These are phyloP conservation scores for Penicillium janthinellum DNA, from an alignment of 2,329 filamentous ascomycete species.

Conservation along the genomic window DNA sequence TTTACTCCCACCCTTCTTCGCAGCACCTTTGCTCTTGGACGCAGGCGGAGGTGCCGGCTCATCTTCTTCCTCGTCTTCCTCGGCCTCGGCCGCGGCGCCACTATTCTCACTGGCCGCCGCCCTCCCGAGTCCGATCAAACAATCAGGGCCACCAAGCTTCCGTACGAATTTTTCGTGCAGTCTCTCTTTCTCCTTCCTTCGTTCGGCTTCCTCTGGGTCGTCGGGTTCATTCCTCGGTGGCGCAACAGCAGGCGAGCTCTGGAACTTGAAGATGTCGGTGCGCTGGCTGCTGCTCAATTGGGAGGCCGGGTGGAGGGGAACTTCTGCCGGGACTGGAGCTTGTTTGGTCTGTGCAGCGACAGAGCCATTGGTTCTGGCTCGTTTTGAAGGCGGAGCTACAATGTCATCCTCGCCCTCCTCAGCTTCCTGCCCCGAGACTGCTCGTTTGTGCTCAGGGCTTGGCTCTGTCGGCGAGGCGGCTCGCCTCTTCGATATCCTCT, in stretches of 20 bases:
- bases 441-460: slow-evolving; percentile 5
- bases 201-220: slow-evolving; percentile 53
- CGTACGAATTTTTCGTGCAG: slow-evolving; percentile 85
- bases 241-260: slow-evolving; percentile 49
- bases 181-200: slow-evolving; percentile 64
- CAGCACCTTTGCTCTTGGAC: slow-evolving; percentile 50
- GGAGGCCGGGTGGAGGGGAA: slow-evolving; percentile 24
- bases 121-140: slow-evolving; percentile 67
- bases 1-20: slow-evolving; percentile 77
- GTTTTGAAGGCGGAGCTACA: slow-evolving; percentile 46
- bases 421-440: slow-evolving; percentile 11
- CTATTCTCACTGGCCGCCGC: slow-evolving; percentile 57
- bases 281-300: slow-evolving; percentile 46
- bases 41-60: slow-evolving; percentile 46
- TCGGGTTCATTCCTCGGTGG: slow-evolving; percentile 39
- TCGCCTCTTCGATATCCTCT: slow-evolving; percentile 14
- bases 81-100: slow-evolving; percentile 59
- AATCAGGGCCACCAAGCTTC: slow-evolving; percentile 85
- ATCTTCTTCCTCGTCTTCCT: slow-evolving; percentile 58
- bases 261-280: slow-evolving; percentile 63
- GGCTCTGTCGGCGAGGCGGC: slow-evolving; percentile 12
- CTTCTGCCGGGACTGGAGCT: slow-evolving; percentile 7
- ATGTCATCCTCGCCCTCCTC: slow-evolving; percentile 45
- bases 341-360: slow-evolving; percentile 16
- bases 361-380: slow-evolving; percentile 34